Evolutionary conservation across 306 rosid species (phyloP).

Genomic region (Cucurbita argyrosperma): DNA sequence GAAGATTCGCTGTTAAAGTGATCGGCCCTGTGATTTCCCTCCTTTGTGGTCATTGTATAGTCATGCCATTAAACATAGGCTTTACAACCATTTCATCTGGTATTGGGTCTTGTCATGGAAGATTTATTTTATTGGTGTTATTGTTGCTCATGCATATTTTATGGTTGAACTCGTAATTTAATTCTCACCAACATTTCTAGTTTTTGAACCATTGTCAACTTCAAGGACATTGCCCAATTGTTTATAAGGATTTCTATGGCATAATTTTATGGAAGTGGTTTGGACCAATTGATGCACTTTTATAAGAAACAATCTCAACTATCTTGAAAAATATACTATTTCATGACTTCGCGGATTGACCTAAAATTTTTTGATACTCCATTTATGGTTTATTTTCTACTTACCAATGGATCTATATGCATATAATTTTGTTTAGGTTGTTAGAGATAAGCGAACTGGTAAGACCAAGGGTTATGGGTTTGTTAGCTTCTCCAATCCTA

Average conservation of each 20-base stretch:
- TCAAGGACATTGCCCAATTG: not conserved
- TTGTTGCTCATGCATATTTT: not conserved
- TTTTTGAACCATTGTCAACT: not conserved
- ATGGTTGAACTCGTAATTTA: not conserved
- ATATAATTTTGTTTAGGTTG: conserved; percentile 36
- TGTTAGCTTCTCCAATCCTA: conserved; percentile 79
- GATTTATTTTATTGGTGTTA: not conserved
- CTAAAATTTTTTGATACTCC: not conserved
- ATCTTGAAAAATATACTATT: not conserved
- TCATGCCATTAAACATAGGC: not conserved
- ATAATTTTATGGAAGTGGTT: not conserved
- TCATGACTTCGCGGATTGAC: not conserved
- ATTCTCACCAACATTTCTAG: not conserved
- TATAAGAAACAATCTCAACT: not conserved
- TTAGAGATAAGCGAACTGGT: conserved; percentile 90
- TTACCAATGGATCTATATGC: not conserved
- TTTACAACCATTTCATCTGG: not conserved
- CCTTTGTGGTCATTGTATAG: not conserved
- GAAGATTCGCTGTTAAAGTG: not conserved
- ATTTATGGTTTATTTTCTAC: not conserved
- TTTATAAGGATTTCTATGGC: not conserved
- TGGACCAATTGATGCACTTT: not conserved
- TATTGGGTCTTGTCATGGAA: not conserved
- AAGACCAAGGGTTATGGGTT: conserved; percentile 97
- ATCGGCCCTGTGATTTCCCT: not conserved